phyloP scores from a whole-genome alignment of 2,329 filamentous ascomycete genomes.

The Colletotrichum acutatum region DNA sequence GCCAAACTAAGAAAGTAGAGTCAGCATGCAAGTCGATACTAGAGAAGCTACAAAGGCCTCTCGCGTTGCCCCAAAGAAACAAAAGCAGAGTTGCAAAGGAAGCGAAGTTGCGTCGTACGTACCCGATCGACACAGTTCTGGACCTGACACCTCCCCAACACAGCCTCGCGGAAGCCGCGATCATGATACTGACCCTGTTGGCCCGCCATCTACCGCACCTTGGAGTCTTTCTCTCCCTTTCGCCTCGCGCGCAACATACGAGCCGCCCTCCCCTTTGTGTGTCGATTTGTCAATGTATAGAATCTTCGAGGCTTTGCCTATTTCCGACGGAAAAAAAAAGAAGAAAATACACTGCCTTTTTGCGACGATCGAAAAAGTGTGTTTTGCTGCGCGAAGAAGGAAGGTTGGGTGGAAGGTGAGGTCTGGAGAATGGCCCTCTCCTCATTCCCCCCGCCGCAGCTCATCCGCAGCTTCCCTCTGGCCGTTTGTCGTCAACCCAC shows the following conservation, averaged over 20 bases:
- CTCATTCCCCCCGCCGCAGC: not conserved
- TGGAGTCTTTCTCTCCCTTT: slow-evolving; percentile 28
- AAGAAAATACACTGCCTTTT: not conserved
- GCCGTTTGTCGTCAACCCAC: slow-evolving; percentile 8
- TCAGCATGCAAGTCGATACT: not conserved
- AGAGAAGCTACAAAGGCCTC: not conserved
- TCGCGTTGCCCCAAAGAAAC: not conserved
- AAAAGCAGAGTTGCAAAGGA: not conserved
- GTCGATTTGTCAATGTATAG: not conserved
- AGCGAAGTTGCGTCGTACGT: slow-evolving; percentile 29
- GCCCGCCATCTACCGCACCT: slow-evolving; percentile 34
- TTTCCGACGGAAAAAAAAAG: not conserved
- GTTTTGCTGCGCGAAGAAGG: not conserved
- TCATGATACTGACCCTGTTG: slow-evolving; percentile 14
- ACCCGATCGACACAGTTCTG: slow-evolving; percentile 52
- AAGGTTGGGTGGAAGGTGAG: not conserved
- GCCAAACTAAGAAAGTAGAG: slow-evolving; percentile 47
- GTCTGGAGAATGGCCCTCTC: not conserved
- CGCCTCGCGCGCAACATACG: slow-evolving; percentile 34
- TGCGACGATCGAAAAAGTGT: not conserved
- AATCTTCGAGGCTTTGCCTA: not conserved
- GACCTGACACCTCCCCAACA: slow-evolving; percentile 49
- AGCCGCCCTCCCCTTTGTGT: not conserved
- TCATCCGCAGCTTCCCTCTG: slow-evolving; percentile 19
- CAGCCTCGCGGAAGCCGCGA: slow-evolving; percentile 39